Evolutionary conservation across 805 yeast species (phyloP).

Genomic region (Pichia manshurica): DNA sequence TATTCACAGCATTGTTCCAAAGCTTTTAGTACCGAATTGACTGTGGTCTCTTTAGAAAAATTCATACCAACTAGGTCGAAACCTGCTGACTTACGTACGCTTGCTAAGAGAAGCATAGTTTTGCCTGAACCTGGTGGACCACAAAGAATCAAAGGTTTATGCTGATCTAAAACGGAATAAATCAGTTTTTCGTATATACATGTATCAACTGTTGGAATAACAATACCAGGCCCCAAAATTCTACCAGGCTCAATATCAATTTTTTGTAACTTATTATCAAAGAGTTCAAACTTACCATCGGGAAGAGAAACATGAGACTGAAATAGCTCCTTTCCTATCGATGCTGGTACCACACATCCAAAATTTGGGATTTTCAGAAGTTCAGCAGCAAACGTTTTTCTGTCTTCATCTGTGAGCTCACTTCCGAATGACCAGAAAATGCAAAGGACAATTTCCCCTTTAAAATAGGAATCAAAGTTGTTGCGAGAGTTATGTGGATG

Average conservation of each 20-base stretch:
- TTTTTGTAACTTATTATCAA: conserved; percentile 36
- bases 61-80: conserved; percentile 64
- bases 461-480: conserved; percentile 28
- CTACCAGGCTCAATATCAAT: conserved; percentile 51
- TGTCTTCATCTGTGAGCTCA: conserved; percentile 38
- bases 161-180: conserved; percentile 48
- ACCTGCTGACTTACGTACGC: conserved; percentile 51
- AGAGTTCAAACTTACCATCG: conserved; percentile 41
- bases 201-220: conserved; percentile 80
- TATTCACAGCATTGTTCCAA: conserved; percentile 71
- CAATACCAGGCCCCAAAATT: conserved; percentile 52
- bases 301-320: conserved; percentile 42
- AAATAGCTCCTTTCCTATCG: conserved; percentile 23
- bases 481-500: conserved; percentile 24
- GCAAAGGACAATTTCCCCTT: conserved; percentile 34
- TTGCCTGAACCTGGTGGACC: conserved; percentile 99
- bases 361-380: conserved; percentile 24
- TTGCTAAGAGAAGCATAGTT: conserved; percentile 79
- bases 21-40: conserved; percentile 52
- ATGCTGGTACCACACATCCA: conserved; percentile 4
- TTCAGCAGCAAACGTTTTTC: conserved; percentile 33
- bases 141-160: conserved; percentile 63
- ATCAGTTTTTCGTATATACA: conserved; percentile 58
- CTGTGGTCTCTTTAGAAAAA: conserved; percentile 76
- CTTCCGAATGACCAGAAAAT: conserved; percentile 65